These are phyloP conservation scores for Backusella mclennaniae DNA, from an alignment of 192 early-diverging fungal genomes.

Conservation along the genomic window DNA sequence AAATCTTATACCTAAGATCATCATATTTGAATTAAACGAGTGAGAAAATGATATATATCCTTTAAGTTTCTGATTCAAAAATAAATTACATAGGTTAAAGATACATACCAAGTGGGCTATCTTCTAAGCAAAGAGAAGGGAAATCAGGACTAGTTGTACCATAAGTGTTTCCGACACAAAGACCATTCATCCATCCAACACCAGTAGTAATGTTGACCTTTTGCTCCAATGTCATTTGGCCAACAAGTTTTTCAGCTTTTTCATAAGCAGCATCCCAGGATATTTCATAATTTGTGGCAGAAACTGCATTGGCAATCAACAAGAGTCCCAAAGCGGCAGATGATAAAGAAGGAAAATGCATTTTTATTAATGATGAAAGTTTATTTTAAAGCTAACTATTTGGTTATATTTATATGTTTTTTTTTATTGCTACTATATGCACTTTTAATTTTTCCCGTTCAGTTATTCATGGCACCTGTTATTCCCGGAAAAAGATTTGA, in stretches of 20 bases:
- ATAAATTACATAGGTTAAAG: background rate
- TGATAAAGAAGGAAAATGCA: conserved; percentile 10
- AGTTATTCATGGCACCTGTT: background rate
- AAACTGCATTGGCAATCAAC: background rate
- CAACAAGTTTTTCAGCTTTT: conserved; percentile 29
- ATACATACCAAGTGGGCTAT: conserved; percentile 18
- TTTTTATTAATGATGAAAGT: background rate
- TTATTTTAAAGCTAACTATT: background rate
- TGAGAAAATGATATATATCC: background rate
- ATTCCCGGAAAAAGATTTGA: background rate
- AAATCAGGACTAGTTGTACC: conserved; percentile 38
- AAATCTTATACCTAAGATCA: conserved; percentile 33
- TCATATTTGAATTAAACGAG: background rate
- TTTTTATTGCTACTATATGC: background rate
- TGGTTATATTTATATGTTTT: background rate
- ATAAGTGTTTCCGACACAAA: conserved; percentile 54
- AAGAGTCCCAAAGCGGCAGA: background rate
- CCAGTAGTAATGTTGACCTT: conserved; percentile 52
- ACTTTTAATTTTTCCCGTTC: background rate
- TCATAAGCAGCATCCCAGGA: conserved; percentile 31
- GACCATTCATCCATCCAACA: conserved; percentile 35
- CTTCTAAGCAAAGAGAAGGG: conserved; percentile 38
- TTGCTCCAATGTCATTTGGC: conserved; percentile 39
- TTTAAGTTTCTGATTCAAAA: background rate
- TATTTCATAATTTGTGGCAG: background rate